Evolutionary conservation across 192 early-diverging fungal species (phyloP).

Genomic region (Coemansia sp.): DNA sequence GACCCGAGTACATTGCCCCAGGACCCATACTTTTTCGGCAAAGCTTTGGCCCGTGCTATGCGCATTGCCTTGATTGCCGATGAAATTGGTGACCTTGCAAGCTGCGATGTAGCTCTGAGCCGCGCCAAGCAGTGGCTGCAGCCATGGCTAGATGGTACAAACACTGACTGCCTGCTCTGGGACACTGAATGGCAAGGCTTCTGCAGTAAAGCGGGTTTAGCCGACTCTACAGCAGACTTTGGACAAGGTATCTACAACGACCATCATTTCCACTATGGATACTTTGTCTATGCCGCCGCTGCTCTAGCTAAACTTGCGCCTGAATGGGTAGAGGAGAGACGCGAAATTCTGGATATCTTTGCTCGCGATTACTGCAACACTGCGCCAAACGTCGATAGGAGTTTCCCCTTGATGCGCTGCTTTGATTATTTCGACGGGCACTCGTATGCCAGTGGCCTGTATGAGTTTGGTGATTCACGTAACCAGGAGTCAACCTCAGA

Average conservation of each 20-base stretch:
- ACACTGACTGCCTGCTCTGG: conserved; percentile 28
- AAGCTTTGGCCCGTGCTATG: conserved; percentile 43
- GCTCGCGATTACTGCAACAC: conserved; percentile 53
- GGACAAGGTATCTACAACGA: conserved; percentile 57
- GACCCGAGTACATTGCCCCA: conserved; percentile 14
- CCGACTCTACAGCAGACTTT: conserved; percentile 42
- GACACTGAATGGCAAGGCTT: conserved; percentile 52
- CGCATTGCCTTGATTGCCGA: conserved; percentile 55
- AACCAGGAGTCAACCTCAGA: conserved; percentile 56
- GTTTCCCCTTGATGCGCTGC: conserved; percentile 53
- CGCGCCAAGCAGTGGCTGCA: conserved; percentile 22
- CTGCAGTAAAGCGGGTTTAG: conserved; percentile 22
- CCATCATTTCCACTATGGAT: conserved; percentile 60
- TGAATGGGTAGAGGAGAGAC: conserved; percentile 20
- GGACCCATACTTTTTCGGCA: conserved; percentile 56
- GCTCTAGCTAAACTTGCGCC: conserved; percentile 39
- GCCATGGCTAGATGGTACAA: conserved; percentile 36
- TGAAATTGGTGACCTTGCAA: conserved; percentile 24
- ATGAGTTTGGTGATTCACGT: conserved; percentile 49
- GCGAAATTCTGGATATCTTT: conserved; percentile 19
- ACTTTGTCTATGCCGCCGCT: conserved; percentile 52
- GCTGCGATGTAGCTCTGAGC: conserved; percentile 21
- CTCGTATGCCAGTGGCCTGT: conserved; percentile 56
- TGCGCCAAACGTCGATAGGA: conserved; percentile 5
- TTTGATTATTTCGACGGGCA: conserved; percentile 62